Base-by-base conservation (phyloP, 2,329 filamentous ascomycete genomes). In the Aspergillus vadensis region DNA sequence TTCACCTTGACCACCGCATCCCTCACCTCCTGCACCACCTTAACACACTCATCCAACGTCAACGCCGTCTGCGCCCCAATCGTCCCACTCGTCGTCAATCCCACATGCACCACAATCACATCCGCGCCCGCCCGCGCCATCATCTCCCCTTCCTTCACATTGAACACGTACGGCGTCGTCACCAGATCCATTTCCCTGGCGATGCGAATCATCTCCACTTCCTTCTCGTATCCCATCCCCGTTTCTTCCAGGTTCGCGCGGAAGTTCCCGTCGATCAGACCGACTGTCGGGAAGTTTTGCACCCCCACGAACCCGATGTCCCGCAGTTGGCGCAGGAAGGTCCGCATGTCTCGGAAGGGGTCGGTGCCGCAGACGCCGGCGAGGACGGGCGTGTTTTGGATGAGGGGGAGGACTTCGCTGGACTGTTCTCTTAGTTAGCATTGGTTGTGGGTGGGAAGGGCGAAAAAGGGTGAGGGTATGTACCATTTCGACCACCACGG, bases 271-370 rank as follows among this genome's bases (percentile, higher is more conserved):
- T 91, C 88, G 38, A 91, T 87, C 21, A 91, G 76, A 0, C 88
- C 88, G 1, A 91, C 88, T 0, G 88, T 91, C 1, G 88, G 88
- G 70, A 91, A 91, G 67, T 91, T 91, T 72, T 91, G 88, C 14
- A 91, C 82, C 1, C 89, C 89, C 1, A 84, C 83, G 64, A 91
- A 90, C 0, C 88, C 88, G 15, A 89, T 73, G 1, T 81, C 81
- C 57, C 83, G 82, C 38, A 91, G 77, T 69, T 90, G 82, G 17
- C 72, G 70, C 15, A 91, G 78, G 67, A 91, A 90, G 5, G 74
- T 69, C 2, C 81, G 75, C 71, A 90, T 89, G 59, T 83, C 79
- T 30, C 86, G 81, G 74, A 90, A 90, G 0, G 88, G 89, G 62
- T 91, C 88, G 0, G 87, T 89, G 12, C 83, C 88, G 69, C 88